These are phyloP conservation scores for Diaporthe australafricana DNA, from an alignment of 2,329 filamentous ascomycete genomes.

Conservation along the genomic window DNA sequence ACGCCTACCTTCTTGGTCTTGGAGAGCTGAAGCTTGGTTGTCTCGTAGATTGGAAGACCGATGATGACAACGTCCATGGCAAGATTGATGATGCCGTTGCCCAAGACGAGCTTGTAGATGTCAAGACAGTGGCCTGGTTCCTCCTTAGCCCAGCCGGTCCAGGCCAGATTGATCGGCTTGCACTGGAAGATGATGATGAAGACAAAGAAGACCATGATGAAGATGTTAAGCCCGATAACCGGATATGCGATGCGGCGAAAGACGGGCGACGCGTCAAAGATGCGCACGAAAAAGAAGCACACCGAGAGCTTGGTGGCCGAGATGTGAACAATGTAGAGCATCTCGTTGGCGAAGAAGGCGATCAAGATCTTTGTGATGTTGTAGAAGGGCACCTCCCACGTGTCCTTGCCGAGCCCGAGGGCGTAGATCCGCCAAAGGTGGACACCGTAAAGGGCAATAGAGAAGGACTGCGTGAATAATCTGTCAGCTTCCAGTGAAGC, in stretches of 20 bases:
- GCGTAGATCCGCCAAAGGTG: constrained; percentile 1
- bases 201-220: constrained; percentile 13
- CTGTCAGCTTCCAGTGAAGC: background rate
- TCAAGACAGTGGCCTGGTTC: constrained; percentile 11
- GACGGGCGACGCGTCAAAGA: constrained; percentile 7
- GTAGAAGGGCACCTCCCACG: constrained; percentile 8
- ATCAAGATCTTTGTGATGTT: constrained; percentile 4
- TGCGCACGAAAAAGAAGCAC: constrained; percentile 29
- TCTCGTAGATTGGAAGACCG: constrained; percentile 21
- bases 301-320: constrained; percentile 25
- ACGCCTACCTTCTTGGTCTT: constrained; percentile 22
- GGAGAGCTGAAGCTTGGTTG: constrained; percentile 18
- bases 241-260: constrained; percentile 15
- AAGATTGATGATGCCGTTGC: constrained; percentile 23
- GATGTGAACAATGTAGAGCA: constrained; percentile 20
- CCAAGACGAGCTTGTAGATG: constrained; percentile 22
- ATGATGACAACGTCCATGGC: constrained; percentile 24
- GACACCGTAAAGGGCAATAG: background rate
- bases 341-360: constrained; percentile 11
- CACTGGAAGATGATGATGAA: constrained; percentile 21
- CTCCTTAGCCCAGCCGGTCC: constrained; percentile 11
- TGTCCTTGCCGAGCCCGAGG: constrained; percentile 12
- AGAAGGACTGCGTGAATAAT: background rate
- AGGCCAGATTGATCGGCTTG: constrained; percentile 4
- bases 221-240: constrained; percentile 15